A percentile compares a stretch with the other conserved stretches of the same genome.
phyloP scores from a whole-genome alignment of 2,329 filamentous ascomycete species.

The Ophiostoma ips region DNA sequence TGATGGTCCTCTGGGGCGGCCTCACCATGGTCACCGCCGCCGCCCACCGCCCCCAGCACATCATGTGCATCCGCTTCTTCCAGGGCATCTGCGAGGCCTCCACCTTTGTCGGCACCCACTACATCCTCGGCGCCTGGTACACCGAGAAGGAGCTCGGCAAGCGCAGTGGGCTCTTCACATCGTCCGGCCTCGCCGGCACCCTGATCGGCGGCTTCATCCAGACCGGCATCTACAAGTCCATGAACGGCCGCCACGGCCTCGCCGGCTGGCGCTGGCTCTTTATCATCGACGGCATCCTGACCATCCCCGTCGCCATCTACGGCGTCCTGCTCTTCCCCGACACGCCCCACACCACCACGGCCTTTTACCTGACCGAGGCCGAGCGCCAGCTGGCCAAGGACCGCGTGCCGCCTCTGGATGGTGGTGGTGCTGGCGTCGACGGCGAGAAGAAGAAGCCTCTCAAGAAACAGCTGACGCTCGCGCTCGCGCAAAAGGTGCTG shows the following conservation, averaged over 20 bases:
- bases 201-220: constrained; percentile 52
- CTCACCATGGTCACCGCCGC: constrained; percentile 49
- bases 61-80: constrained; percentile 47
- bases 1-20: constrained; percentile 50
- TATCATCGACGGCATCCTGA: constrained; percentile 40
- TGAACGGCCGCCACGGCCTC: constrained; percentile 33
- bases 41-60: constrained; percentile 33
- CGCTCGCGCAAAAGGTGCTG: constrained; percentile 35
- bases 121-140: constrained; percentile 48
- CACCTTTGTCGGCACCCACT: constrained; percentile 44
- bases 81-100: constrained; percentile 41
- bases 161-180: constrained; percentile 45
- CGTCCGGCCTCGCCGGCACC: constrained; percentile 43
- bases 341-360: constrained; percentile 34
- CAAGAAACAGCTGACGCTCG: constrained; percentile 11
- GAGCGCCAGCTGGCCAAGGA: constrained; percentile 25
- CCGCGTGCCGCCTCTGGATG: too few relatives aligned
- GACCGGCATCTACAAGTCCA: constrained; percentile 32
- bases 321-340: constrained; percentile 41
- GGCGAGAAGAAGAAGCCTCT: constrained; percentile 11
- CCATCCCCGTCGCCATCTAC: constrained; percentile 40
- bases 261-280: constrained; percentile 43
- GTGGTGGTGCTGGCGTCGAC: too few relatives aligned
- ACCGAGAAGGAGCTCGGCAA: constrained; percentile 47
- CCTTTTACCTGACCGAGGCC: constrained; percentile 30